Evolutionary conservation across 441 rosid genomes (phyloP).

Genomic region (Eutrema salsugineum): DNA sequence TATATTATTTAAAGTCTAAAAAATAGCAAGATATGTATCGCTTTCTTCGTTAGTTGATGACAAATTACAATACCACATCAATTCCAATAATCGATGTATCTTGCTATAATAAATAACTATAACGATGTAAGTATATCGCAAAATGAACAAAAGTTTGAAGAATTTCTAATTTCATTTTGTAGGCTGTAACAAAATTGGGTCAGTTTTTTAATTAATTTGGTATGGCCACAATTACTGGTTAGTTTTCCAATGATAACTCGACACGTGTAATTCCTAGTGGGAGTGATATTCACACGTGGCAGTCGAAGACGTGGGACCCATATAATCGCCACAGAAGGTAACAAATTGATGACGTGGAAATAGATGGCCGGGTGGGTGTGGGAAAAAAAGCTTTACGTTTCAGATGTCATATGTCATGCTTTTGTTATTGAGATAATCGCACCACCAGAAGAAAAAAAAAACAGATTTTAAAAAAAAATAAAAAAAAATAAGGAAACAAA

Average conservation of each 20-base stretch:
- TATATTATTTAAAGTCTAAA: background rate
- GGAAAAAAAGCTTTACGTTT: conserved; percentile 19
- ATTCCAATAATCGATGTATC: background rate
- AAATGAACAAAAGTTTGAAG: background rate
- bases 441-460: conserved; percentile 7
- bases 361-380: conserved; percentile 29
- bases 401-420: conserved; percentile 34
- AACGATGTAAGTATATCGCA: background rate
- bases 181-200: background rate
- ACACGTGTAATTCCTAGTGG: conserved; percentile 36
- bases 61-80: background rate
- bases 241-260: conserved; percentile 17
- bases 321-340: conserved; percentile 30
- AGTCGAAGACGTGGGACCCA: conserved; percentile 43
- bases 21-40: background rate
- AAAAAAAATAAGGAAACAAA: conserved; percentile 9
- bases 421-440: conserved; percentile 33
- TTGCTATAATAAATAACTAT: background rate
- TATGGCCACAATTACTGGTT: conserved; percentile 1
- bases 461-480: background rate
- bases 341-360: conserved; percentile 36
- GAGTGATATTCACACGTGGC: conserved; percentile 31
- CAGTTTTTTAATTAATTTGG: background rate
- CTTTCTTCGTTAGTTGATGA: background rate
- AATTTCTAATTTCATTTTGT: background rate